Percentiles rank a stretch among this genome's conserved stretches.
Evolutionary conservation across 352 stramenopile genomes (phyloP).

Genomic region (Peronospora belbahrii): DNA sequence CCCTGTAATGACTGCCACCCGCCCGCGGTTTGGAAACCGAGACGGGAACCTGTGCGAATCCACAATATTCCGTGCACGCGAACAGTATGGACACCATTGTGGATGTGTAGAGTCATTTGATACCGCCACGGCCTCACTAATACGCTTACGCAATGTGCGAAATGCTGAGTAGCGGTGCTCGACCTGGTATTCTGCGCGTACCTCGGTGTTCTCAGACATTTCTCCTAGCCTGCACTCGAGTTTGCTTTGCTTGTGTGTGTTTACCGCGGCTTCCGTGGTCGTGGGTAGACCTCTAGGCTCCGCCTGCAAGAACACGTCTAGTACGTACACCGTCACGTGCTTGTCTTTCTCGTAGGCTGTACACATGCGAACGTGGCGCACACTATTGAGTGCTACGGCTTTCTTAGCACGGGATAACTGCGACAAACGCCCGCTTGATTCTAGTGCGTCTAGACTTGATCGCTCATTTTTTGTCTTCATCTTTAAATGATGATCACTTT

Average conservation of each 20-base stretch:
- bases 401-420: conserved; percentile 25
- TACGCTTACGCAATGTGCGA: conserved; percentile 29
- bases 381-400: conserved; percentile 50
- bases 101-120: background rate
- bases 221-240: conserved; percentile 13
- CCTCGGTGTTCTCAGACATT: conserved; percentile 13
- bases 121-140: conserved; percentile 21
- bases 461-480: conserved; percentile 16
- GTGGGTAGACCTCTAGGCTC: conserved; percentile 37
- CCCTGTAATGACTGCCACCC: conserved; percentile 14
- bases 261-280: background rate
- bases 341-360: conserved; percentile 23
- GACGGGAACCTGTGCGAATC: conserved; percentile 38
- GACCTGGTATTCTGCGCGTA: conserved; percentile 35
- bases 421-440: conserved; percentile 15
- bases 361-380: conserved; percentile 36
- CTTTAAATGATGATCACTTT: background rate
- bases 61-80: conserved; percentile 33
- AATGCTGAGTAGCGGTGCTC: conserved; percentile 57
- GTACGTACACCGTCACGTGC: conserved; percentile 34
- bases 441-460: conserved; percentile 15
- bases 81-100: conserved; percentile 51
- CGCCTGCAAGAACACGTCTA: conserved; percentile 40
- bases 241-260: conserved; percentile 5
- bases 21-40: conserved; percentile 22